Evolutionary conservation across 495 filamentous ascomycete species (phyloP).

Genomic region (Cudoniella acicularis): DNA sequence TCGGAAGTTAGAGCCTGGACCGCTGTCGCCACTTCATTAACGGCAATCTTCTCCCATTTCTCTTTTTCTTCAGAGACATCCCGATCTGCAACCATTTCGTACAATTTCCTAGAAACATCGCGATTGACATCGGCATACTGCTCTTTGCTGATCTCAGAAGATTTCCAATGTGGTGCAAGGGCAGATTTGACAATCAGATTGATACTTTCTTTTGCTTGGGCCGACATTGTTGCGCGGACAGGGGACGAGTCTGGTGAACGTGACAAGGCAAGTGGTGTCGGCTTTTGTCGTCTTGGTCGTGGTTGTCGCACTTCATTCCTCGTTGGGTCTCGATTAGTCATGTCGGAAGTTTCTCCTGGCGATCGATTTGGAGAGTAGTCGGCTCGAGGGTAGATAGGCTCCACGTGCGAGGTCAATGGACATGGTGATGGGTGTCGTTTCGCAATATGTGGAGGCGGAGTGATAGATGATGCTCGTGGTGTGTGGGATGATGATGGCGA

Average conservation of each 20-base stretch:
- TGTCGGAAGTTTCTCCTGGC: constrained; percentile 35
- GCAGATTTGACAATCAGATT: constrained; percentile 75
- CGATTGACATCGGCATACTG: constrained; percentile 88
- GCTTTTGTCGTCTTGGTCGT: constrained; percentile 37
- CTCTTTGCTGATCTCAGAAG: constrained; percentile 64
- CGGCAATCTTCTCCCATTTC: constrained; percentile 66
- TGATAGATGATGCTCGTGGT: constrained; percentile 64
- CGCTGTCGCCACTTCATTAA: constrained; percentile 69
- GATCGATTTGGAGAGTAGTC: constrained; percentile 60
- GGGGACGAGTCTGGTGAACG: constrained; percentile 55
- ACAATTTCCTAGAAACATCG: constrained; percentile 76
- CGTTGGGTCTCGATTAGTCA: constrained; percentile 2
- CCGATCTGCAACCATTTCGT: constrained; percentile 68
- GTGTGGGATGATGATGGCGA: constrained; percentile 63
- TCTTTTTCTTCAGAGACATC: constrained; percentile 53
- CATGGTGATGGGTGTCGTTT: constrained; percentile 64
- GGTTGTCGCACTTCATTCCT: constrained; percentile 48
- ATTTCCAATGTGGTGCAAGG: constrained; percentile 69
- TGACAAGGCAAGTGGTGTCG: constrained; percentile 30
- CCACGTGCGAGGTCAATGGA: constrained; percentile 62
- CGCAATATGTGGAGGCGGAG: constrained; percentile 64
- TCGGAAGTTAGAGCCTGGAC: constrained; percentile 30
- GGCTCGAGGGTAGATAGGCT: constrained; percentile 55
- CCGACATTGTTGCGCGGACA: constrained; percentile 52
- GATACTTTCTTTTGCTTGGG: constrained; percentile 74